A percentile compares a stretch with the other conserved stretches of the same genome.
Conservation (phyloP, 1,139 yeast genomes). For the Suhomyces panamericanus region DNA sequence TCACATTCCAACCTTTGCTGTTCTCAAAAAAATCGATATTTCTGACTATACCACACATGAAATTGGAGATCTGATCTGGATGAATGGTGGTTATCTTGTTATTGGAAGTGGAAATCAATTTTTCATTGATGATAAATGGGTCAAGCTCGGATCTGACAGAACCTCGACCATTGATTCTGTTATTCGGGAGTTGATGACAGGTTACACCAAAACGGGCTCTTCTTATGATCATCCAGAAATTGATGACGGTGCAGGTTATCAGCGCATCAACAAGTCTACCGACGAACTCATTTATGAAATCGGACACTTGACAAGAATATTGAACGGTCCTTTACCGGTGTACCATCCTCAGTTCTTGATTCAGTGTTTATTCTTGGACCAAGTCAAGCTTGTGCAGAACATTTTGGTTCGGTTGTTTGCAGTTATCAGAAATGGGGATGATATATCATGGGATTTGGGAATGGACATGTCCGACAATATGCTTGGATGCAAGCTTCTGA, state of each 20-base stretch:
- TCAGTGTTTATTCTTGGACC: conserved; percentile 70
- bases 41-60: conserved; percentile 70
- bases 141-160: conserved; percentile 31
- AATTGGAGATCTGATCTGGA: conserved; percentile 90
- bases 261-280: conserved; percentile 11
- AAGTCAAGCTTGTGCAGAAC: conserved; percentile 54
- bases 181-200: conserved; percentile 53
- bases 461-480: conserved; percentile 27
- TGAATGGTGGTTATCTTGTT: conserved; percentile 73
- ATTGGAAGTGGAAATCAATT: conserved; percentile 90
- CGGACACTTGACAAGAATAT: conserved; percentile 62
- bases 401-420: conserved; percentile 57
- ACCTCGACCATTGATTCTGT: conserved; percentile 34
- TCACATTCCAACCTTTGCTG: conserved; percentile 71
- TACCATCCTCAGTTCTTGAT: conserved; percentile 90
- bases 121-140: conserved; percentile 72
- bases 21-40: conserved; percentile 72
- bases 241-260: conserved; percentile 37
- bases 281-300: conserved; percentile 29
- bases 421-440: conserved; percentile 43
- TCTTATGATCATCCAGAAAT: conserved; percentile 18
- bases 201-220: conserved; percentile 47
- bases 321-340: conserved; percentile 87
- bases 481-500: conserved; percentile 4
- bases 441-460: conserved; percentile 38